These are phyloP conservation scores for Nepenthes gracilis DNA, from an alignment of 148 eudicot genomes.

Conservation along the genomic window DNA sequence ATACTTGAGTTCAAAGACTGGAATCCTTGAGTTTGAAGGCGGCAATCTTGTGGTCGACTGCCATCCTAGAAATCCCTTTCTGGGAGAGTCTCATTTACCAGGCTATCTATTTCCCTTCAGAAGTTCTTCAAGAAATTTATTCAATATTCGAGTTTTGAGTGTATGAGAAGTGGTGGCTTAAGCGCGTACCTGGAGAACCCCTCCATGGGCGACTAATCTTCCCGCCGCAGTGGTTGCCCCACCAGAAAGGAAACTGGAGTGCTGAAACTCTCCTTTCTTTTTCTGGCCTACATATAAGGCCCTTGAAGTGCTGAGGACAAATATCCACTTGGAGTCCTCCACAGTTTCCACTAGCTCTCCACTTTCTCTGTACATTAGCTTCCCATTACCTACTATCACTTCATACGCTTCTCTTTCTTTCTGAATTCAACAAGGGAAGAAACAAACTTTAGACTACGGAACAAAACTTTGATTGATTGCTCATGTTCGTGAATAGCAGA, in stretches of 20 bases:
- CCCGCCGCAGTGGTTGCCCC: slow-evolving; percentile 94
- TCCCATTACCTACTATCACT: slow-evolving; percentile 17
- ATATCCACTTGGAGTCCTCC: slow-evolving; percentile 85
- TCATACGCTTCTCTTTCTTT: slow-evolving; percentile 20
- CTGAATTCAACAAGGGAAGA: slow-evolving; percentile 6
- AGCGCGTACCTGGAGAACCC: slow-evolving; percentile 54
- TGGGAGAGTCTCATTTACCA: no score
- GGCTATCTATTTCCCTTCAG: no score
- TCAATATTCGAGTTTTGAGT: no score
- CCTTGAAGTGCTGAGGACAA: slow-evolving; percentile 84
- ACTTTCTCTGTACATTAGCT: slow-evolving; percentile 14
- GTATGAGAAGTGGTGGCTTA: neutral
- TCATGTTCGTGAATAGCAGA: neutral
- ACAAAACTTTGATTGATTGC: neutral
- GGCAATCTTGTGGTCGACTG: no score
- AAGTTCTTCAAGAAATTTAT: no score
- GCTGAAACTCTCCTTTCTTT: slow-evolving; percentile 76
- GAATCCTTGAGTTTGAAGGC: no score
- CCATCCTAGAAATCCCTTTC: no score
- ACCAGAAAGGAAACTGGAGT: slow-evolving; percentile 86
- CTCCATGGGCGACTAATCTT: slow-evolving; percentile 56
- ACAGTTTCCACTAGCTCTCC: slow-evolving; percentile 38
- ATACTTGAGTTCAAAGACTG: no score
- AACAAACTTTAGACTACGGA: neutral
- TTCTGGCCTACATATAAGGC: slow-evolving; percentile 71